Evolutionary conservation across 2,329 filamentous ascomycete species (phyloP).

Genomic region (Ilyonectria mors-panacis): DNA sequence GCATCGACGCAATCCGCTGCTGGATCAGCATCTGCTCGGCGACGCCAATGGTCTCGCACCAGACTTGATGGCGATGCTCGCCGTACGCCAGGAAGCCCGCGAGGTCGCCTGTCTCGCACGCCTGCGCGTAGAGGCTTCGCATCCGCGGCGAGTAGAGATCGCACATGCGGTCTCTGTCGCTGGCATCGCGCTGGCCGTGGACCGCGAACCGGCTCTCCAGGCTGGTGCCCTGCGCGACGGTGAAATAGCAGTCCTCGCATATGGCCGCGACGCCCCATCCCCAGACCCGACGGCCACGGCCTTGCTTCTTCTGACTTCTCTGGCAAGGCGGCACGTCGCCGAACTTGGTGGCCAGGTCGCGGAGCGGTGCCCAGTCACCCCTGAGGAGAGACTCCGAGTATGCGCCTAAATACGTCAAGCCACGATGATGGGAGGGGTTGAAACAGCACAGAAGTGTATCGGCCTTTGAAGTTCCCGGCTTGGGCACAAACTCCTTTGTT

Average conservation of each 20-base stretch:
- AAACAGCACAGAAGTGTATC: constrained; percentile 52
- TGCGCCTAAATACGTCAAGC: constrained; percentile 39
- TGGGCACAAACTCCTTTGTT: constrained; percentile 49
- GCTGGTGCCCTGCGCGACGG: constrained; percentile 49
- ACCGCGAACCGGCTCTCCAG: constrained; percentile 51
- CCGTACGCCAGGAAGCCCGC: constrained; percentile 47
- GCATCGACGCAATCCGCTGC: constrained; percentile 43
- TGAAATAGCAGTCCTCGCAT: constrained; percentile 55
- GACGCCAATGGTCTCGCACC: constrained; percentile 49
- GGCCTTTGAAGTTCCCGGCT: constrained; percentile 30
- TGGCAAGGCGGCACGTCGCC: constrained; percentile 49
- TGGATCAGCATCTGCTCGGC: constrained; percentile 47
- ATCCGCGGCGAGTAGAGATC: constrained; percentile 57
- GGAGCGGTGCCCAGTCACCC: constrained; percentile 45
- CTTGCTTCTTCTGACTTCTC: constrained; percentile 26
- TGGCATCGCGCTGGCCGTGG: constrained; percentile 37
- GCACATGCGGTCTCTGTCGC: constrained; percentile 48
- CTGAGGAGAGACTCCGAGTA: constrained; percentile 49
- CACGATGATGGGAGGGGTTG: constrained; percentile 50
- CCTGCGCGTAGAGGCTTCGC: constrained; percentile 51
- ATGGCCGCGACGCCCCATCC: constrained; percentile 55
- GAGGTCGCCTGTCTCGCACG: constrained; percentile 45
- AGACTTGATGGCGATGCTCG: constrained; percentile 48
- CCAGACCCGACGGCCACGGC: constrained; percentile 49
- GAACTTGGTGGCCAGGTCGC: constrained; percentile 49